These are phyloP conservation scores for Chrysoporthe cubensis DNA, from an alignment of 2,329 filamentous ascomycete species.

Conservation along the genomic window DNA sequence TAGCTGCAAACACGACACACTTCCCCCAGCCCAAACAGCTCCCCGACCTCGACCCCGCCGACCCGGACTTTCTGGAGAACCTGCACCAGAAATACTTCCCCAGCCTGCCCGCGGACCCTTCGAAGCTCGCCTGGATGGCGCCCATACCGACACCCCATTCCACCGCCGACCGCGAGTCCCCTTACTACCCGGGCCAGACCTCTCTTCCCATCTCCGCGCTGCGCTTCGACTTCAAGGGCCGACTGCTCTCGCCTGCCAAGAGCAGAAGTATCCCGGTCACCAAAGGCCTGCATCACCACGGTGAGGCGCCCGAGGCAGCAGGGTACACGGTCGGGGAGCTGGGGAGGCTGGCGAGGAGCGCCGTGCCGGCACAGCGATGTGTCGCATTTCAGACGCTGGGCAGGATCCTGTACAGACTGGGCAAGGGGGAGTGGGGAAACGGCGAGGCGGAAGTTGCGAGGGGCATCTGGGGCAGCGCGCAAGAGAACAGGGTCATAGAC, in stretches of 20 bases:
- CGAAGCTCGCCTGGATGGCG: slow-evolving; percentile 83
- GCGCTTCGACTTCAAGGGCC: slow-evolving; percentile 86
- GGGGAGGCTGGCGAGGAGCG: slow-evolving; percentile 76
- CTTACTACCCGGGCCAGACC: slow-evolving; percentile 79
- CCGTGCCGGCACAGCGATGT: slow-evolving; percentile 84
- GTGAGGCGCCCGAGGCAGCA: slow-evolving; percentile 86
- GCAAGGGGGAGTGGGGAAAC: slow-evolving; percentile 71
- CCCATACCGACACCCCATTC: slow-evolving; percentile 65
- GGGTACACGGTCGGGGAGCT: slow-evolving; percentile 93
- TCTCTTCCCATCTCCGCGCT: slow-evolving; percentile 76
- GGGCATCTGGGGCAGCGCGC: slow-evolving; percentile 81
- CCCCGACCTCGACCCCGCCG: slow-evolving; percentile 80
- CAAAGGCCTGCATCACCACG: slow-evolving; percentile 90
- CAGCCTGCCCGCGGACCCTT: slow-evolving; percentile 78
- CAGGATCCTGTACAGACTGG: slow-evolving; percentile 80
- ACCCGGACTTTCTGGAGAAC: slow-evolving; percentile 80
- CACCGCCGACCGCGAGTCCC: slow-evolving; percentile 66
- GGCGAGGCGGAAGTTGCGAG: slow-evolving; percentile 69
- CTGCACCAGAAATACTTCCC: slow-evolving; percentile 96
- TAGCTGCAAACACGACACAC: slow-evolving; percentile 55
- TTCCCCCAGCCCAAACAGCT: slow-evolving; percentile 60
- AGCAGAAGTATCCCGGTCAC: slow-evolving; percentile 75
- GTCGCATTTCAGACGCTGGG: slow-evolving; percentile 91
- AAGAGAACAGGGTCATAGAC: slow-evolving; percentile 76
- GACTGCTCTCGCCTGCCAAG: slow-evolving; percentile 75